A percentile compares a stretch with the other conserved stretches of the same genome.
Evolutionary conservation across 2,329 filamentous ascomycete genomes (phyloP).

Genomic region (Knufia fluminis): DNA sequence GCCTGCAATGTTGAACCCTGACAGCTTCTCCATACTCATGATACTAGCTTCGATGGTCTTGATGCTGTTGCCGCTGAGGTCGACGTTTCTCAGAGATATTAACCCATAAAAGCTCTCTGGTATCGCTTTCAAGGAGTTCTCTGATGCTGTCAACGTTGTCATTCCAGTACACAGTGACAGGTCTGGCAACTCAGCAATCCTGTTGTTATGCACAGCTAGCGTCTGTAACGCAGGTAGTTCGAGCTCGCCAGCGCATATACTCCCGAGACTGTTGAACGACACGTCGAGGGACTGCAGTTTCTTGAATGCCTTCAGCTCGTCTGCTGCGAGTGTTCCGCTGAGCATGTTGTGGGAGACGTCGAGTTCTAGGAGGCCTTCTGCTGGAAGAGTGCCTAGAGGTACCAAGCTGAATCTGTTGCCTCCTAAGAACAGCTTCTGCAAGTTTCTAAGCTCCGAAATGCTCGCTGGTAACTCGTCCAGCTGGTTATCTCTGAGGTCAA

Average conservation of each 20-base stretch:
- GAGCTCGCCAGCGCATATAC: constrained; percentile 44
- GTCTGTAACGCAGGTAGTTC: constrained; percentile 62
- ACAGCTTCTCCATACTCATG: constrained; percentile 67
- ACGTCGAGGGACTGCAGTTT: constrained; percentile 73
- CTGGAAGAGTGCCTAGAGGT: constrained; percentile 35
- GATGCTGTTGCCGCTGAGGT: constrained; percentile 80
- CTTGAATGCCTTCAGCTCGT: constrained; percentile 40
- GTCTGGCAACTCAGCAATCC: constrained; percentile 62
- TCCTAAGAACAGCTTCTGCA: constrained; percentile 66
- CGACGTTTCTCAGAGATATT: constrained; percentile 60
- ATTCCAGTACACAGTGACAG: constrained; percentile 60
- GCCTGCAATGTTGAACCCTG: constrained; percentile 68
- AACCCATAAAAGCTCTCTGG: constrained; percentile 66
- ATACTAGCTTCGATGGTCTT: constrained; percentile 65
- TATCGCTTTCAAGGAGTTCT: constrained; percentile 69
- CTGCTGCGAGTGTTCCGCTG: constrained; percentile 22
- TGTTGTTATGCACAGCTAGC: constrained; percentile 71
- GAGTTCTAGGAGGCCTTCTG: constrained; percentile 38
- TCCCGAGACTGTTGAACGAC: constrained; percentile 62
- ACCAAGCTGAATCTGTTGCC: constrained; percentile 68
- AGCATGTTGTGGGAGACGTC: constrained; percentile 76
- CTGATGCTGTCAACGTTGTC: constrained; percentile 64
- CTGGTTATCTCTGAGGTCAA: constrained; percentile 75
- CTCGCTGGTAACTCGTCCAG: constrained; percentile 55
- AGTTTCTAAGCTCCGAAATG: constrained; percentile 55